Conservation (phyloP, 2,329 filamentous ascomycete genomes). For the Pseudocercospora fuligena region DNA sequence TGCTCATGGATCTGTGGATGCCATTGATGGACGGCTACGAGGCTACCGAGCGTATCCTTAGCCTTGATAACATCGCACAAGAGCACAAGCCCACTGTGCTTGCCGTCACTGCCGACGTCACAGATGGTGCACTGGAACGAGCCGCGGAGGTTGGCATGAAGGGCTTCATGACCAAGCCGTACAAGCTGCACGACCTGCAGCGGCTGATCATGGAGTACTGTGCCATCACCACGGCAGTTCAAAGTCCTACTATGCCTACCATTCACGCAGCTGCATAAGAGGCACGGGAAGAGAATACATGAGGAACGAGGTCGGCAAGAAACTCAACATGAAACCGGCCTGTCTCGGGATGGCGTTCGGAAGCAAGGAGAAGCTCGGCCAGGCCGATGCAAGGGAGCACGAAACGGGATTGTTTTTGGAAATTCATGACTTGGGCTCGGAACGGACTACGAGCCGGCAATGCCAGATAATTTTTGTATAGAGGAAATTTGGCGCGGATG, state of each 20-base stretch:
- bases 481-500: background rate
- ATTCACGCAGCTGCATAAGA: background rate
- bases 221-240: slow-evolving; percentile 23
- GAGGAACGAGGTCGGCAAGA: too few species aligned
- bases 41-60: slow-evolving; percentile 66
- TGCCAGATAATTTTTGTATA: slow-evolving; percentile 2
- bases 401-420: background rate
- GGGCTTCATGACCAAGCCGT: slow-evolving; percentile 72
- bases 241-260: background rate
- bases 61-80: slow-evolving; percentile 45
- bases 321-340: slow-evolving; percentile 5
- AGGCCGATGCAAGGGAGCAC: background rate
- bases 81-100: slow-evolving; percentile 53
- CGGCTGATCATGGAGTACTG: slow-evolving; percentile 60
- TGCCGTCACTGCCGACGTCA: slow-evolving; percentile 70
- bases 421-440: slow-evolving; percentile 1
- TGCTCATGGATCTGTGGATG: slow-evolving; percentile 80
- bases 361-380: slow-evolving; percentile 5
- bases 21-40: slow-evolving; percentile 74
- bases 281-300: too few species aligned
- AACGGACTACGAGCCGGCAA: slow-evolving; percentile 8
- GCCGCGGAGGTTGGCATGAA: slow-evolving; percentile 68
- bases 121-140: slow-evolving; percentile 64
- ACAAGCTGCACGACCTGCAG: slow-evolving; percentile 66
- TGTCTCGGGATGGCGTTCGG: background rate